phyloP scores from a whole-genome alignment of 75 land plant genomes.

The Selaginella moellendorffii region DNA sequence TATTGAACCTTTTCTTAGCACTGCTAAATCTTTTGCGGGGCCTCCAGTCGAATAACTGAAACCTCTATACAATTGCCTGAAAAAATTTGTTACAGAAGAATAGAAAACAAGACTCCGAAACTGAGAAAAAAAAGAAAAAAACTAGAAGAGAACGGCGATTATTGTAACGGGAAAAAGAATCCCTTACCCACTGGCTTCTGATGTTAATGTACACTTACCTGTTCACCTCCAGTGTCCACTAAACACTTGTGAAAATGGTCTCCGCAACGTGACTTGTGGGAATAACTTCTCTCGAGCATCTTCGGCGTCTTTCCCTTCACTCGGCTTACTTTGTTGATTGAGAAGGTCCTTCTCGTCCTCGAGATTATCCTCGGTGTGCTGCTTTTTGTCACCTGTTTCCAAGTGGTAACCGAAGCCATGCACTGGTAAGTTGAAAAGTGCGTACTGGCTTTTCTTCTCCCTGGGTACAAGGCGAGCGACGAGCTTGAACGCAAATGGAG shows the following conservation, averaged over 20 bases:
- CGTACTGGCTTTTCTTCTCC: background rate
- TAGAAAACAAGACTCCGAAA: no score
- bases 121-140: no score
- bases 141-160: no score
- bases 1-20: conserved; percentile 4
- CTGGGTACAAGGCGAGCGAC: background rate
- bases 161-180: no score
- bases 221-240: background rate
- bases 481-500: conserved; percentile 11
- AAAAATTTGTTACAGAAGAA: background rate
- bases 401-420: background rate
- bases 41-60: background rate
- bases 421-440: background rate
- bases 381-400: background rate
- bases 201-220: background rate
- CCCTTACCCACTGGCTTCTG: background rate
- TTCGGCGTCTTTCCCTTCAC: background rate
- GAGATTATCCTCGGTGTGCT: background rate
- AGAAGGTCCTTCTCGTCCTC: background rate
- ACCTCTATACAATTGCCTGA: background rate
- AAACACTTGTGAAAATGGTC: background rate
- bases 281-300: background rate
- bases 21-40: background rate
- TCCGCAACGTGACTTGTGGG: background rate
- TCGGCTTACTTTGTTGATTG: background rate